Conservation (phyloP, 306 rosid species). For the Heteromeles arbutifolia region DNA sequence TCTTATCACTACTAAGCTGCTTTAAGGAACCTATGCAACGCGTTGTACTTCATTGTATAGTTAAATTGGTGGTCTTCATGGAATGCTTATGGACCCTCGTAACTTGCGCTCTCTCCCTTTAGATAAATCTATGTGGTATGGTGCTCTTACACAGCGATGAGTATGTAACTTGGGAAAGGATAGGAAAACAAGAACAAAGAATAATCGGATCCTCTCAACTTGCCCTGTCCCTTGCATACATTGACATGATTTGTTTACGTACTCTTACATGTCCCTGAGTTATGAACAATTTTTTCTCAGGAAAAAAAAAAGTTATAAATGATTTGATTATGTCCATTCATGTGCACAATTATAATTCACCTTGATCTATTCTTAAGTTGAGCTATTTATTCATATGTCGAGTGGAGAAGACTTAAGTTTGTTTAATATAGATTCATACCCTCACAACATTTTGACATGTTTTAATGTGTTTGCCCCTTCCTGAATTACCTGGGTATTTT, state of each 20-base stretch:
- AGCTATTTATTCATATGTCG: not conserved
- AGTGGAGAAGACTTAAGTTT: not conserved
- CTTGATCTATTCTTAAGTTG: too few species aligned
- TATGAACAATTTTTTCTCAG: too few species aligned
- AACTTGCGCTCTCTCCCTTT: not conserved
- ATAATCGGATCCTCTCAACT: not conserved
- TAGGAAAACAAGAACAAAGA: not conserved
- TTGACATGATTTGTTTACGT: not conserved
- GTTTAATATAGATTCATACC: not conserved
- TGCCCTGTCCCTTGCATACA: not conserved
- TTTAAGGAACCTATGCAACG: not conserved
- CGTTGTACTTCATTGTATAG: not conserved
- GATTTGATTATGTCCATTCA: not conserved
- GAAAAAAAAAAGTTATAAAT: too few species aligned
- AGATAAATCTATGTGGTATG: not conserved
- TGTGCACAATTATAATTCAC: not conserved
- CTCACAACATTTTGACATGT: not conserved
- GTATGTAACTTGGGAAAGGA: not conserved
- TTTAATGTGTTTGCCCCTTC: not conserved
- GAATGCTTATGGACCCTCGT: not conserved
- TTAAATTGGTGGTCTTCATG: not conserved
- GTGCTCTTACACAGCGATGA: not conserved
- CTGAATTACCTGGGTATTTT: conserved; percentile 5
- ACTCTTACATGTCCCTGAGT: not conserved
- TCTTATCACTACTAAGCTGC: not conserved